A percentile compares a stretch with the other conserved stretches of the same genome.
Conservation (phyloP, 306 rosid species). For the Benincasa hispida region DNA sequence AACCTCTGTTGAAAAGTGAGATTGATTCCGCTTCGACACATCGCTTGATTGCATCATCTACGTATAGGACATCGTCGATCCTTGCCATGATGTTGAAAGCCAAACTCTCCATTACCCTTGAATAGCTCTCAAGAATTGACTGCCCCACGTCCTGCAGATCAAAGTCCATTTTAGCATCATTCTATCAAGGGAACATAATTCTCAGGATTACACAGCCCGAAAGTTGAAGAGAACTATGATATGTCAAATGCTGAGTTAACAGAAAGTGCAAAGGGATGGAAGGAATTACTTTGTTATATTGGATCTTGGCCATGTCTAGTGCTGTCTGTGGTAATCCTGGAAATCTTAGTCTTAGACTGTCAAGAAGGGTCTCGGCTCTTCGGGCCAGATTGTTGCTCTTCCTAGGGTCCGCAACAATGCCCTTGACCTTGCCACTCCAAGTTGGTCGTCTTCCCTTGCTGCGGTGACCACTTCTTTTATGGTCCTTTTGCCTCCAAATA, state of each 20-base stretch:
- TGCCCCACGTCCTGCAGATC: constrained; percentile 84
- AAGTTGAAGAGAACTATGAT: background rate
- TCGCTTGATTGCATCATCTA: constrained; percentile 63
- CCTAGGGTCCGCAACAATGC: constrained; percentile 51
- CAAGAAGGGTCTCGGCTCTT: constrained; percentile 71
- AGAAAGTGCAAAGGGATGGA: background rate
- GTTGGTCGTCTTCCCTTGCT: constrained; percentile 47
- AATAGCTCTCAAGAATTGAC: constrained; percentile 93
- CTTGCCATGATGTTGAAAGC: constrained; percentile 94
- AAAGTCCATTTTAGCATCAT: background rate
- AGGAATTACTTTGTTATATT: constrained; percentile 54
- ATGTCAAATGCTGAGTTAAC: background rate
- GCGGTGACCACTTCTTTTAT: constrained; percentile 32
- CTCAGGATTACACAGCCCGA: background rate
- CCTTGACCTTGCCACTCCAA: constrained; percentile 95
- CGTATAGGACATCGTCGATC: constrained; percentile 78
- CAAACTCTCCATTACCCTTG: constrained; percentile 93
- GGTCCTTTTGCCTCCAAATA: constrained; percentile 71
- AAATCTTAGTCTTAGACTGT: constrained; percentile 57
- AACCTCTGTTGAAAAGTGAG: constrained; percentile 52
- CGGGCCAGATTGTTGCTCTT: constrained; percentile 44
- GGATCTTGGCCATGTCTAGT: constrained; percentile 86
- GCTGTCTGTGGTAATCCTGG: constrained; percentile 92
- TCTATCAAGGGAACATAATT: background rate
- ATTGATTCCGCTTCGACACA: constrained; percentile 55